These are phyloP conservation scores for Corynespora cassiicola DNA, from an alignment of 2,329 filamentous ascomycete genomes.

Conservation along the genomic window DNA sequence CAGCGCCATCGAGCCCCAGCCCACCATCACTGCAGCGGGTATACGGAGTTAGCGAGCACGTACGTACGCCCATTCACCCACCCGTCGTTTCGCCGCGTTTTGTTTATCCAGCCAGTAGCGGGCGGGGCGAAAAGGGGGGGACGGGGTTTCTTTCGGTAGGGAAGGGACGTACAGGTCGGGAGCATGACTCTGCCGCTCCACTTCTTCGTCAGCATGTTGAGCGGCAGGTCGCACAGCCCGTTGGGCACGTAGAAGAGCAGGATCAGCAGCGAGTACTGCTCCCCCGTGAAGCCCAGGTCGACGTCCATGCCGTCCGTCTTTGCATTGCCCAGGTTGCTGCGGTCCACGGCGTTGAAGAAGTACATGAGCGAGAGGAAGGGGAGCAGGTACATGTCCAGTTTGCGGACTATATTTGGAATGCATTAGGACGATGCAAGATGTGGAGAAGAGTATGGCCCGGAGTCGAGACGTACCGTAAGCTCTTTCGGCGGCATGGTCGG, in stretches of 20 bases:
- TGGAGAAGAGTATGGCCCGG: not conserved
- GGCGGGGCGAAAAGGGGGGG: too few relatives aligned
- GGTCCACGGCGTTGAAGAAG: slow-evolving; percentile 45
- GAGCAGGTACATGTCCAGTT: slow-evolving; percentile 51
- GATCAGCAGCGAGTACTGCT: slow-evolving; percentile 54
- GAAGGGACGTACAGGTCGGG: slow-evolving; percentile 31
- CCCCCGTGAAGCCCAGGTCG: slow-evolving; percentile 51
- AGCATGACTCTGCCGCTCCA: slow-evolving; percentile 54
- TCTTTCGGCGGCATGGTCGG: slow-evolving; percentile 41
- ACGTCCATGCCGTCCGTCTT: slow-evolving; percentile 58
- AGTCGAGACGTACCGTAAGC: slow-evolving; percentile 40
- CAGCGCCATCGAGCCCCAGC: slow-evolving; percentile 57
- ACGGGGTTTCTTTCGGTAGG: too few relatives aligned
- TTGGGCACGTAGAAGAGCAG: slow-evolving; percentile 60
- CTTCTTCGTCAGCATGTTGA: slow-evolving; percentile 56
- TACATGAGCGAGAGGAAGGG: slow-evolving; percentile 53
- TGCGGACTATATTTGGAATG: slow-evolving; percentile 33
- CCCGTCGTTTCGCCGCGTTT: too few relatives aligned
- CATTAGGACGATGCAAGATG: not conserved
- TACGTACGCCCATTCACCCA: too few relatives aligned
- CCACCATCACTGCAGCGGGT: slow-evolving; percentile 46
- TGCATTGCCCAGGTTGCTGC: slow-evolving; percentile 57
- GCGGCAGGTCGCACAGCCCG: slow-evolving; percentile 56
- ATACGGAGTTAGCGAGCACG: slow-evolving; percentile 20
- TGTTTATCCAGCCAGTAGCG: too few relatives aligned